Evolutionary conservation across 116 monocot genomes (phyloP), one percentile per base, ranked within the genome.

Genomic region (Trichopus zeylanicus): DNA sequence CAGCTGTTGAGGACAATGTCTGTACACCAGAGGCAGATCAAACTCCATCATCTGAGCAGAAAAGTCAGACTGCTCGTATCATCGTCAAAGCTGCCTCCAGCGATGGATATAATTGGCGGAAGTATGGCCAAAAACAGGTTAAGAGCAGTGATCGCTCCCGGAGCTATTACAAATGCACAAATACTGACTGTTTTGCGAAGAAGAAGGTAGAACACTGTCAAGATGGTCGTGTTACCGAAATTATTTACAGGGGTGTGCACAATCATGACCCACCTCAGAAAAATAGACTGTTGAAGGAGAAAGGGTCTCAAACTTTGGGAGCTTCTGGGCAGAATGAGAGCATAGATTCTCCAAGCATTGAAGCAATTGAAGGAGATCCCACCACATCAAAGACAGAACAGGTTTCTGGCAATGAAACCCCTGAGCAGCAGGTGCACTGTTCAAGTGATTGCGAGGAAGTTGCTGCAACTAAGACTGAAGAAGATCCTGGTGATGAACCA

Each of bases 71-170:
- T 59, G 34, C 62, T 65, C 70, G 67, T 47, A 13, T 34, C 51
- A 48, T 74, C 65, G 32, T 59, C 29, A 86, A 73, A 62, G 63
- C 56, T 29, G 67, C 61, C 5, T 70, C 87, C 28, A 51, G 46
- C 66, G 95, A 97, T 70, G 95, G 90, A 28, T 97, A 71, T 63
- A 90, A 90, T 58, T 97, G 95, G 95, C 67, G 91, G 22, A 97
- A 97, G 64, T 97, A 97, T 56, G 95, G 95, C 24, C 95, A 97
- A 69, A 97, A 97, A 76, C 95, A 90, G 62, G 95, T 97, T 31
- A 97, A 97, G 59, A 83, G 83, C 60, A 81, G 87, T 31, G 87
- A 90, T 13, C 90, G 75, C 61, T 78, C 75, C 29, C 73, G 95
- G 37, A 97, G 95, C 67, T 97, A 97, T 57, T 97, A 90, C 42